Evolutionary conservation across 129 eudicot genomes (phyloP).

Genomic region (Flaveria bidentis): DNA sequence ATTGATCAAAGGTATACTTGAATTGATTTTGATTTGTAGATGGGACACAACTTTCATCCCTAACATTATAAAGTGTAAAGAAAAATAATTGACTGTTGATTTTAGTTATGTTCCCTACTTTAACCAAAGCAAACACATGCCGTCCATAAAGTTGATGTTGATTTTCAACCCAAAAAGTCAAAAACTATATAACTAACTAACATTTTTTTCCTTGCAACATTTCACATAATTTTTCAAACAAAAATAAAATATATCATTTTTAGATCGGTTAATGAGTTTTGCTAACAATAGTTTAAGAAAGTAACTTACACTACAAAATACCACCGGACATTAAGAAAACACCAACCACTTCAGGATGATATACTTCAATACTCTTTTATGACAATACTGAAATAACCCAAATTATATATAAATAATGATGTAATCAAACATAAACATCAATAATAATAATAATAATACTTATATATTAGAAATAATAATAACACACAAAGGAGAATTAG

Average conservation of each 20-base stretch:
- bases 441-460: too few relatives aligned
- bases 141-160: constrained; percentile 7
- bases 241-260: too few relatives aligned
- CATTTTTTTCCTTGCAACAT: neutral
- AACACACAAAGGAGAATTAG: too few relatives aligned
- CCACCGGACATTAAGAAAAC: neutral
- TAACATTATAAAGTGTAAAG: neutral
- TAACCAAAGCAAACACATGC: constrained; percentile 4
- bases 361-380: too few relatives aligned
- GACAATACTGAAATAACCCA: too few relatives aligned
- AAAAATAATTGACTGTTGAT: neutral
- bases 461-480: too few relatives aligned
- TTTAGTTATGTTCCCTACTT: constrained; percentile 1
- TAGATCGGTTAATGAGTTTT: neutral
- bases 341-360: too few relatives aligned
- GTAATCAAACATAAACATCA: too few relatives aligned
- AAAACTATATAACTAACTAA: too few relatives aligned
- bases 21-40: constrained; percentile 9
- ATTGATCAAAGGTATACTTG: constrained; percentile 32
- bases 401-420: too few relatives aligned
- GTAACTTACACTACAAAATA: neutral
- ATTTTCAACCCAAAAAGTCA: neutral
- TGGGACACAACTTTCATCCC: neutral
- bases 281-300: neutral
- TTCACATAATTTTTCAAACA: neutral